Base-by-base conservation (phyloP, 202 grass and related monocot species). In the Schoenoplectus triqueter region DNA sequence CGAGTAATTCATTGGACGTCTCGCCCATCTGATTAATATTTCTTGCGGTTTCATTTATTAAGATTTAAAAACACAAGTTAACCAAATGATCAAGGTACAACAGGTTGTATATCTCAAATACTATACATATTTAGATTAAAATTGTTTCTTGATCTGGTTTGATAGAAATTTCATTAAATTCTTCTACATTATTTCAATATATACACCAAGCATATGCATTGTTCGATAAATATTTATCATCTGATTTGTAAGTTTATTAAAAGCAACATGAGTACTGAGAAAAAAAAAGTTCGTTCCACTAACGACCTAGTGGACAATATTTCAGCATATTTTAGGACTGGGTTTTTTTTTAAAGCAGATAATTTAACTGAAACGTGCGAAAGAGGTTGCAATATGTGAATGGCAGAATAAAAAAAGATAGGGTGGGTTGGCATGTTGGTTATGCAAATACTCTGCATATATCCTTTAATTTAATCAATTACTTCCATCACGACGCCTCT, bases 341-440 rank as follows among this genome's bases (percentile, higher is more conserved):
- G 18, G 3, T 57, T 6, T 39, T 54, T 56, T 55, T 54, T 3
- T 31, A 31, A 56, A 39, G 20, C 10, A 56, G 0, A 56, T 76
- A 76, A 55, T 55, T 75, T 41, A 77, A 57, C 11, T 40, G 15
- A 77, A 77, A 77, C 73, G 20, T 77, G 73, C 19, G 51, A 40
- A 77, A 77, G 73, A 40, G 73, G 51, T 41, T 51, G 50, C 21
- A 77, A 57, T 57, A 57, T 57, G 22, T 77, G 73, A 77, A 57
- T 57, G 56, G 8, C 54, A 56, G 73, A 57, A 57, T 77, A 55
- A 55, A 10, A 55, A 55, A 73, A 20, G 51, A 56, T 2, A 41
- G 31, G 73, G 73, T 77, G 73, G 73, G 21, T 40, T 77, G 73
- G 73, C 73, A 77, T 56, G 51, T 57, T 77, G 73, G 4, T 57